phyloP scores from a whole-genome alignment of 257 asterid species.

The Jaltomata sinuosa region DNA sequence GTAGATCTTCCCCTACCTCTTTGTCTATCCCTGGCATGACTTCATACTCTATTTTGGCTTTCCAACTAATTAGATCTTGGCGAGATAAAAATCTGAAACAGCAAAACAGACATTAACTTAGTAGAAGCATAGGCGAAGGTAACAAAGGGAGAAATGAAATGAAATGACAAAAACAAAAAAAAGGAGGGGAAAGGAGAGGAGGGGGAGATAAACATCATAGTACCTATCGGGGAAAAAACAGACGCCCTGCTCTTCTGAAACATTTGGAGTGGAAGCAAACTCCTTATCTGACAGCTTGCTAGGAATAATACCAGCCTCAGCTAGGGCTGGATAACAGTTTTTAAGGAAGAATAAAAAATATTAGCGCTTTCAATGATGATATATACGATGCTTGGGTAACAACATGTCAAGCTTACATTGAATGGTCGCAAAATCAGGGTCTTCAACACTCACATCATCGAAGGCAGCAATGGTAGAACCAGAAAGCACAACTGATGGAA shows the following conservation, averaged over 20 bases:
- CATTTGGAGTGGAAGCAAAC: slow-evolving; percentile 7
- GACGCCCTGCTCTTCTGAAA: slow-evolving; percentile 15
- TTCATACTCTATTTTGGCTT: slow-evolving; percentile 72
- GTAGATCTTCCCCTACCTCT: slow-evolving; percentile 46
- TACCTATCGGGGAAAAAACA: slow-evolving; percentile 75
- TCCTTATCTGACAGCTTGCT: slow-evolving; percentile 58
- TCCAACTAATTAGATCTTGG: slow-evolving; percentile 83
- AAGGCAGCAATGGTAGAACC: slow-evolving; percentile 67
- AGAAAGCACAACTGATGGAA: slow-evolving; percentile 58
- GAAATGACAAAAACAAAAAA: neutral
- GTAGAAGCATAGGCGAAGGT: neutral
- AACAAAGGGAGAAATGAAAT: neutral
- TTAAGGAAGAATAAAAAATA: slow-evolving; percentile 5
- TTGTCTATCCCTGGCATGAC: slow-evolving; percentile 32
- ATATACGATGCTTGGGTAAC: neutral
- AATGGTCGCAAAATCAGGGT: slow-evolving; percentile 73
- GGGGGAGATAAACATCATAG: neutral
- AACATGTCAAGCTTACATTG: slow-evolving; percentile 48
- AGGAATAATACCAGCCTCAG: slow-evolving; percentile 76
- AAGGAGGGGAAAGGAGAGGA: neutral
- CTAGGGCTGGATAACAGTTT: slow-evolving; percentile 47
- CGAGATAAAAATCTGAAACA: slow-evolving; percentile 61
- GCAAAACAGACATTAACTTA: neutral
- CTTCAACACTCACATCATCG: slow-evolving; percentile 61
- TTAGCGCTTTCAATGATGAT: neutral